Base-by-base conservation (phyloP, 148 eudicot species). In the Arbutus unedo region DNA sequence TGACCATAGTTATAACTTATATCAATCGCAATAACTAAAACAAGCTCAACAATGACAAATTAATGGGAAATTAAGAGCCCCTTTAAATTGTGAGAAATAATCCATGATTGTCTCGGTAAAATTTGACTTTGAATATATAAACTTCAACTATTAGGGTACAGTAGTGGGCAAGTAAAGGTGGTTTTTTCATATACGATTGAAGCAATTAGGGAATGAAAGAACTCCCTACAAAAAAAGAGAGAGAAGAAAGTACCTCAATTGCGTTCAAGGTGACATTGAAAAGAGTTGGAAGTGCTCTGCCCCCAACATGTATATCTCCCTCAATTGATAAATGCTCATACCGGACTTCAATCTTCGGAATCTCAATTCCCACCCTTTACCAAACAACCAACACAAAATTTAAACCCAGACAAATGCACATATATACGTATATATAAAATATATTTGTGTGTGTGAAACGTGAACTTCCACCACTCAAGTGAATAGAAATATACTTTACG, bases 281-380 rank as follows among this genome's bases (percentile, higher is more conserved):
- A 47, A 89, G 77, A 48, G 91, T 89, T 38, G 91, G 91, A 83
- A 89, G 89, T n/a, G 91, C 89, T 55, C 91, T 87, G 57, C 68
- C 70, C 43, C 91, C 91, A 59, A 75, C 80, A 72, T 74, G 77
- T 57, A 85, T 85, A 49, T 87, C 91, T 72, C 89, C 91, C 79
- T 89, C 89, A 47, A 89, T 47, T 7, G 89, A 87, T 41, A 89
- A 77, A 62, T 87, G 50, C 82, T 89, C 85, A 48, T 53, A 87
- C 55, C 91, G 83, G 13, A 89, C 81, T 76, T 87, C 91, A 47
- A 84, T 76, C 66, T 82, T 83, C 13, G 91, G 89, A 38, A 87
- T 76, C 55, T 81, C 81, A 59, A 89, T 83, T 8, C 88, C 91
- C 73, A 89, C 91, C 79, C 90, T 88, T 31, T 31, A 31, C 38